A percentile compares a stretch with the other conserved stretches of the same genome.
phyloP scores from a whole-genome alignment of 1,139 yeast genomes.

The Torulaspora globosa region DNA sequence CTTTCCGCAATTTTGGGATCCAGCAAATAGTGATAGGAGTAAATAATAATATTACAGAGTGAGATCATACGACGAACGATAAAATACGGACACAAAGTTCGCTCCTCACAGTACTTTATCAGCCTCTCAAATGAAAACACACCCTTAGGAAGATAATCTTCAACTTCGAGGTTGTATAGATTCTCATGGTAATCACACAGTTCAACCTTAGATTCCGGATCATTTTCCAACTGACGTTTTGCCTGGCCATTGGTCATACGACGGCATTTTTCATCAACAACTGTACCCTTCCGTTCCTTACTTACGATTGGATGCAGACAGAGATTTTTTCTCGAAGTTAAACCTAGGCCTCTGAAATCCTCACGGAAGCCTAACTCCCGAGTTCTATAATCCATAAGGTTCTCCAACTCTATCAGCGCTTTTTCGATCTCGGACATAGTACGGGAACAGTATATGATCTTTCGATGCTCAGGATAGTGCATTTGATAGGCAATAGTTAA shows the following conservation, averaged over 20 bases:
- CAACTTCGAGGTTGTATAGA: conserved; percentile 78
- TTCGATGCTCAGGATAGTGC: conserved; percentile 92
- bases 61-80: conserved; percentile 98
- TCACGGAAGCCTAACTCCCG: conserved; percentile 79
- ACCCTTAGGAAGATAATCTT: conserved; percentile 83
- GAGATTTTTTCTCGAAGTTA: conserved; percentile 88
- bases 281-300: conserved; percentile 84
- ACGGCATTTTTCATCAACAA: conserved; percentile 95
- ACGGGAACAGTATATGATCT: conserved; percentile 95
- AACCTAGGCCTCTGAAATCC: conserved; percentile 87
- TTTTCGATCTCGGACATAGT: conserved; percentile 99
- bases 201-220: conserved; percentile 53
- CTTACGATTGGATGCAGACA: conserved; percentile 88
- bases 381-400: conserved; percentile 80
- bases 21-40: conserved; percentile 89
- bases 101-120: conserved; percentile 67
- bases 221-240: conserved; percentile 59
- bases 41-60: conserved; percentile 87
- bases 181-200: conserved; percentile 89
- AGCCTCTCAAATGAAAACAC: conserved; percentile 90
- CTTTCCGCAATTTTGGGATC: conserved; percentile 97
- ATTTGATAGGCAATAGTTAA: conserved; percentile 92
- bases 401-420: conserved; percentile 89
- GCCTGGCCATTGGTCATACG: conserved; percentile 90
- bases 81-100: conserved; percentile 90